Evolutionary conservation across 2,329 filamentous ascomycete genomes (phyloP).

Genomic region (Conoideocrella luteorostrata): DNA sequence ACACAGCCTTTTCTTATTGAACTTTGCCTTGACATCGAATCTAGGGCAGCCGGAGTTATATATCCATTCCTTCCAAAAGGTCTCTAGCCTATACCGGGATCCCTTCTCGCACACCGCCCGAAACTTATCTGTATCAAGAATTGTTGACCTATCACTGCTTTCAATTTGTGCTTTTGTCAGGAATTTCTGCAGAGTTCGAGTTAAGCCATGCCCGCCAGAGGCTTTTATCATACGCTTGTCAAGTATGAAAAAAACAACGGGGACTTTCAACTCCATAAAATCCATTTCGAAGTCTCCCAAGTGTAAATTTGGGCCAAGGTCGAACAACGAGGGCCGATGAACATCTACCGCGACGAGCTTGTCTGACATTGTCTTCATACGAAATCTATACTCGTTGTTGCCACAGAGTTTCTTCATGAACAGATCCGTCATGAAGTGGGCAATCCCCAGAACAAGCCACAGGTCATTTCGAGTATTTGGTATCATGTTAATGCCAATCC

Average conservation of each 20-base stretch:
- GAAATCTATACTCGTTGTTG: slow-evolving; percentile 89
- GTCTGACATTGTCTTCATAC: slow-evolving; percentile 80
- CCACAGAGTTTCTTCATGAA: slow-evolving; percentile 89
- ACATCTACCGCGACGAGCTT: slow-evolving; percentile 74
- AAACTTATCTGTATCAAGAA: slow-evolving; percentile 71
- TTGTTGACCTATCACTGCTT: slow-evolving; percentile 55
- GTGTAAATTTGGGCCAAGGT: slow-evolving; percentile 70
- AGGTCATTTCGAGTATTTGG: slow-evolving; percentile 73
- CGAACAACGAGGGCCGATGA: slow-evolving; percentile 72
- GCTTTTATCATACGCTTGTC: slow-evolving; percentile 87
- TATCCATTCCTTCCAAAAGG: slow-evolving; percentile 93
- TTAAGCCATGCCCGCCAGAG: slow-evolving; percentile 72
- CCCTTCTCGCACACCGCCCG: slow-evolving; percentile 81
- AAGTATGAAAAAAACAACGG: slow-evolving; percentile 86
- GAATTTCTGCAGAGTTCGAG: slow-evolving; percentile 77
- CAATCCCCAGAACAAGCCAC: slow-evolving; percentile 85
- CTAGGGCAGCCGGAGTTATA: slow-evolving; percentile 80
- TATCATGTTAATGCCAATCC: slow-evolving; percentile 89
- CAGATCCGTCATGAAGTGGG: slow-evolving; percentile 90
- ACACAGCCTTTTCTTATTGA: slow-evolving; percentile 96
- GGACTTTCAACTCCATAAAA: slow-evolving; percentile 85
- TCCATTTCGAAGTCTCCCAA: slow-evolving; percentile 81
- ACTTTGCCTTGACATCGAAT: slow-evolving; percentile 79
- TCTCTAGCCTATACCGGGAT: slow-evolving; percentile 77
- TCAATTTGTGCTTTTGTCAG: slow-evolving; percentile 76